Percentiles rank a stretch among this genome's conserved stretches.
These are phyloP conservation scores for Cladosporium phlei DNA, from an alignment of 2,329 filamentous ascomycete species.

Conservation along the genomic window DNA sequence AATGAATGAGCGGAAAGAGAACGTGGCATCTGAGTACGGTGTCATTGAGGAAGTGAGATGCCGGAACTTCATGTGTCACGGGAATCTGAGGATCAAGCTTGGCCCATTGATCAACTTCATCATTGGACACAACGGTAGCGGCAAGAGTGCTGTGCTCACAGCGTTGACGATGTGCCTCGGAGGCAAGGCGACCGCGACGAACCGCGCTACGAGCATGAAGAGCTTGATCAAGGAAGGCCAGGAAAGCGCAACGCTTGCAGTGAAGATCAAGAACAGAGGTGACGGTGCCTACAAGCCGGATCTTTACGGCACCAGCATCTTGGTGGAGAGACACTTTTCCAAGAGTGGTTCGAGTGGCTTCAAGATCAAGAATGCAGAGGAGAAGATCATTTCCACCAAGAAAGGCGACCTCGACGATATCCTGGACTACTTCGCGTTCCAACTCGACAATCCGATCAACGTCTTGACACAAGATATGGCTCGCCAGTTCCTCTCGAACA, in stretches of 20 bases:
- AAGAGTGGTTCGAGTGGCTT: conserved; percentile 71
- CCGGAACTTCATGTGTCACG: conserved; percentile 95
- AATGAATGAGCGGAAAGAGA: conserved; percentile 44
- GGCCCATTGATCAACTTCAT: conserved; percentile 97
- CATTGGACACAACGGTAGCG: conserved; percentile 94
- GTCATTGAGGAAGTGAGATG: conserved; percentile 85
- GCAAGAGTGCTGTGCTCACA: conserved; percentile 92
- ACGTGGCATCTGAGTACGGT: conserved; percentile 72
- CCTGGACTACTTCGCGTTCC: conserved; percentile 84
- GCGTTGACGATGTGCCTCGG: conserved; percentile 92
- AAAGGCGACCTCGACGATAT: conserved; percentile 87
- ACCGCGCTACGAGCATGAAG: conserved; percentile 84
- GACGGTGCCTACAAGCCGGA: conserved; percentile 78
- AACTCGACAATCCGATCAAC: conserved; percentile 95
- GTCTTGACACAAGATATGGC: conserved; percentile 94
- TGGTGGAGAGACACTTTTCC: conserved; percentile 85
- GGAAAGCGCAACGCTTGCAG: conserved; percentile 67
- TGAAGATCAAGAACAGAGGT: conserved; percentile 88
- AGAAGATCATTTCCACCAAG: conserved; percentile 71
- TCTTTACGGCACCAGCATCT: conserved; percentile 76
- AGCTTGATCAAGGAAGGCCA: conserved; percentile 85
- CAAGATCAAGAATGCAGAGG: conserved; percentile 72
- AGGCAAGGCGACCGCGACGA: conserved; percentile 87
- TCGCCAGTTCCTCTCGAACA: conserved; percentile 83
- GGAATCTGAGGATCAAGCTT: conserved; percentile 73